Base-by-base conservation (phyloP, 2,329 filamentous ascomycete species). In the Pezicula neosporulosa region DNA sequence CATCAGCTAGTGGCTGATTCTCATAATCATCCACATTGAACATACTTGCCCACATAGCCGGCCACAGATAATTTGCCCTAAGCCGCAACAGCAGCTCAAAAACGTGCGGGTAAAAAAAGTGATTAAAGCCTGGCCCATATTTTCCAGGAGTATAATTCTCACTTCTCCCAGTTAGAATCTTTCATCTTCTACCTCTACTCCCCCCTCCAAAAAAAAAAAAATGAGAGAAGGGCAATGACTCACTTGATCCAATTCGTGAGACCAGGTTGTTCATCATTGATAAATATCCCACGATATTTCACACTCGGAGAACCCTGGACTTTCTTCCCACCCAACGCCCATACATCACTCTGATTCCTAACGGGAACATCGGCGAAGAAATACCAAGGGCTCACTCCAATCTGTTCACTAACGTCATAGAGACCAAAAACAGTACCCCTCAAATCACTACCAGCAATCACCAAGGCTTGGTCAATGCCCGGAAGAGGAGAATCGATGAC, bases 61-160 rank as follows among this genome's bases (percentile, higher is more conserved):
- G 87, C 87, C 87, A 90, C 46, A 90, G 72, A 61, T 89, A 90
- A 66, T 90, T 90, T 15, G 86, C 86, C 36, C 82, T 77, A 27
- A 87, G 74, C 6, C 87, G 77, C 6, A 90, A 77, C 1, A 90
- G 70, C 1, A 90, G 72, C 69, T 90, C 87, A 55, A 88, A 89
- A 18, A 90, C 80, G 18, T 80, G 77, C 4, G 77, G 71, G 67
- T 90, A 89, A 65, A 90, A 88, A 4, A 80, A 76, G n/a, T 78
- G 72, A 51, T 80, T 81, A 55, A 75, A 80, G 2, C 75, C 76
- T 5, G 68, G 54, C 3, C 71, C 70, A 33, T 74, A 67, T 49
- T 61, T 58, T 9, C 63, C 64, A n/a, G 50, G 53, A 39, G 52
- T 48, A 49, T 76, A 81, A 49, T 76, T 77, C n/a, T 65, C 68